These are phyloP conservation scores for Penicillium coffeae DNA, from an alignment of 495 filamentous ascomycete genomes.

Conservation along the genomic window DNA sequence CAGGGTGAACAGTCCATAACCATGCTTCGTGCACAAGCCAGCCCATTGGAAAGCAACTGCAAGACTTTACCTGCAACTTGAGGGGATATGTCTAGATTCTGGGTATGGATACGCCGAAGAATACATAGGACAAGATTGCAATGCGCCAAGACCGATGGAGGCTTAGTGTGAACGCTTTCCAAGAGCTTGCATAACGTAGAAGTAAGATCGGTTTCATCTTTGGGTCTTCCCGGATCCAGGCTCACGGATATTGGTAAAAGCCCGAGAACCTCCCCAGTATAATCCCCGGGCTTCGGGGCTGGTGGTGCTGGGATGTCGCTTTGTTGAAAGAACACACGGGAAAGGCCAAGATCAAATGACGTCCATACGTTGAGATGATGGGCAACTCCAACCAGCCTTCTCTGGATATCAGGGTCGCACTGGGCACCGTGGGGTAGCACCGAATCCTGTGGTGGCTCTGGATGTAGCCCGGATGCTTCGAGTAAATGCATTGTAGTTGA, in stretches of 20 bases:
- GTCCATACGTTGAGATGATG: conserved; percentile 44
- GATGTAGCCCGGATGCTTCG: conserved; percentile 47
- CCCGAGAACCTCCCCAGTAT: conserved; percentile 33
- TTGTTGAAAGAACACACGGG: conserved; percentile 33
- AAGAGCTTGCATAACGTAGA: conserved; percentile 19
- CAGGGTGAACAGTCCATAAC: conserved; percentile 36
- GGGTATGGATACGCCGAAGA: conserved; percentile 39
- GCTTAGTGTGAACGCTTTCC: conserved; percentile 25
- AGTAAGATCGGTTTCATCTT: conserved; percentile 28
- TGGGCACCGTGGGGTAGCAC: conserved; percentile 12
- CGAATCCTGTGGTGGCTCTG: conserved; percentile 20
- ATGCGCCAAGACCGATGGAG: conserved; percentile 40
- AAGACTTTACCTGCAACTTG: conserved; percentile 25
- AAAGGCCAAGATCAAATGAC: conserved; percentile 49
- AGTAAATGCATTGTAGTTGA: conserved; percentile 49
- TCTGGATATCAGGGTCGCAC: conserved; percentile 29
- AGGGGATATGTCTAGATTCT: conserved; percentile 30
- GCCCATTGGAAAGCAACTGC: conserved; percentile 19
- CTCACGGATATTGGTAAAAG: conserved; percentile 35
- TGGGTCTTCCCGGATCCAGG: conserved; percentile 29
- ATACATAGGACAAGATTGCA: conserved; percentile 48
- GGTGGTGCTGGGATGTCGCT: conserved; percentile 20
- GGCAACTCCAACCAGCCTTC: conserved; percentile 39
- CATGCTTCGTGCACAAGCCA: conserved; percentile 34
- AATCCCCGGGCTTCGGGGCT: conserved; percentile 23